Conservation (phyloP, 352 stramenopile species). For the Blastocystis sp. region DNA sequence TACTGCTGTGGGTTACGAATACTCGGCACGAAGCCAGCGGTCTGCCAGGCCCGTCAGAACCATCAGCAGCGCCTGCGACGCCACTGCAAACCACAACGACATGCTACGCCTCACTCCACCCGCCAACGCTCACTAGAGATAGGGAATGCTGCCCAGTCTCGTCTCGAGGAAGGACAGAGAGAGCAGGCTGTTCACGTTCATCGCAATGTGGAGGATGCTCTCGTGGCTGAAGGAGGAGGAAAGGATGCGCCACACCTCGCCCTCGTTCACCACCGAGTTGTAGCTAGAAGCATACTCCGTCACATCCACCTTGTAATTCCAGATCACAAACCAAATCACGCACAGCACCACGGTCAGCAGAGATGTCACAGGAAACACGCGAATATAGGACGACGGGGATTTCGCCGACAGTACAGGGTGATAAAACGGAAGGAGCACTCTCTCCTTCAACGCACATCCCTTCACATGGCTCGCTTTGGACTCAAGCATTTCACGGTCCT, state of each 20-base stretch:
- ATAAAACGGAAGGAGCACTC: neutral
- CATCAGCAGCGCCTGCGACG: neutral
- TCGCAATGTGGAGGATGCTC: constrained; percentile 35
- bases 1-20: neutral
- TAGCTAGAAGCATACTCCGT: constrained; percentile 20
- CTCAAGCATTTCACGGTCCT: too few species aligned
- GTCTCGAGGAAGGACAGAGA: constrained; percentile 25
- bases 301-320: constrained; percentile 54
- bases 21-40: neutral
- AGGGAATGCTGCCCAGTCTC: constrained; percentile 13
- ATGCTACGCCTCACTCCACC: neutral
- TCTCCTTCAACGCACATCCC: neutral
- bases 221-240: constrained; percentile 59
- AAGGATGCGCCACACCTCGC: constrained; percentile 60
- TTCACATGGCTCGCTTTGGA: neutral
- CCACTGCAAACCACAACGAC: neutral
- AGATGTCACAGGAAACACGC: constrained; percentile 4
- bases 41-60: neutral
- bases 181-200: constrained; percentile 61
- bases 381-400: neutral
- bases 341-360: neutral
- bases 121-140: neutral
- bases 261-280: constrained; percentile 16
- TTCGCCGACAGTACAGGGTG: neutral
- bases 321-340: constrained; percentile 52